Evolutionary conservation across 768 basidiomycete species (phyloP).

Genomic region (Favolaschia claudopus): DNA sequence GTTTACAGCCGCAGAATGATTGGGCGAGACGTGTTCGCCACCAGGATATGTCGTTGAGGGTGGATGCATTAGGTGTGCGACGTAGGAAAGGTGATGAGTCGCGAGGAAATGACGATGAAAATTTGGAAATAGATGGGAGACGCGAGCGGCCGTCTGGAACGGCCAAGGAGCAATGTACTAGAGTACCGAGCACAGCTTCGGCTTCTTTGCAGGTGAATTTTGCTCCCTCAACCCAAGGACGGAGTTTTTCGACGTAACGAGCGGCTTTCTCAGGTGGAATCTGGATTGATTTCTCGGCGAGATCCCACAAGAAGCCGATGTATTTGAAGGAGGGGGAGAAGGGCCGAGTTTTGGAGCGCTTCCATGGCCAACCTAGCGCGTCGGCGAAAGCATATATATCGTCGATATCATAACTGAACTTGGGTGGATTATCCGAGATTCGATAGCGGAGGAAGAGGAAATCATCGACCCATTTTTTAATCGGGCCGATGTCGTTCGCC

Average conservation of each 20-base stretch:
- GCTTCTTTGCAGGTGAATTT: constrained; percentile 26
- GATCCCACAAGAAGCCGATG: no score
- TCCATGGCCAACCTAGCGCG: constrained; percentile 45
- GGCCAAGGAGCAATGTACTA: constrained; percentile 46
- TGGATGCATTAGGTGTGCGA: constrained; percentile 17
- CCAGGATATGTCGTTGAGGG: constrained; percentile 34
- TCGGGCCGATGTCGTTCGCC: constrained; percentile 14
- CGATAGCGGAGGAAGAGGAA: constrained; percentile 39
- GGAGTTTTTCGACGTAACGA: constrained; percentile 37
- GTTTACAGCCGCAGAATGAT: constrained; percentile 16
- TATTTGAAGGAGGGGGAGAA: no score
- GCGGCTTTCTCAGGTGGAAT: no score
- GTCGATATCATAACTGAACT: constrained; percentile 27
- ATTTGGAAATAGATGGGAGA: constrained; percentile 37
- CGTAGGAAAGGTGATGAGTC: constrained; percentile 13
- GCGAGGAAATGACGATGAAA: constrained; percentile 32
- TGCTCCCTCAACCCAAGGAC: constrained; percentile 18
- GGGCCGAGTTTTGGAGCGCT: no score
- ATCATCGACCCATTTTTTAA: no score
- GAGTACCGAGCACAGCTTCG: constrained; percentile 39
- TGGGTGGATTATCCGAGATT: background rate
- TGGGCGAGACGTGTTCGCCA: constrained; percentile 25
- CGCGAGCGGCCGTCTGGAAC: constrained; percentile 40
- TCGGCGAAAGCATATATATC: constrained; percentile 32
- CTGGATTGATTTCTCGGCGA: no score